Evolutionary conservation across 768 basidiomycete genomes (phyloP), one percentile per base, ranked within the genome.

Genomic region (Pisolithus microcarpus): DNA sequence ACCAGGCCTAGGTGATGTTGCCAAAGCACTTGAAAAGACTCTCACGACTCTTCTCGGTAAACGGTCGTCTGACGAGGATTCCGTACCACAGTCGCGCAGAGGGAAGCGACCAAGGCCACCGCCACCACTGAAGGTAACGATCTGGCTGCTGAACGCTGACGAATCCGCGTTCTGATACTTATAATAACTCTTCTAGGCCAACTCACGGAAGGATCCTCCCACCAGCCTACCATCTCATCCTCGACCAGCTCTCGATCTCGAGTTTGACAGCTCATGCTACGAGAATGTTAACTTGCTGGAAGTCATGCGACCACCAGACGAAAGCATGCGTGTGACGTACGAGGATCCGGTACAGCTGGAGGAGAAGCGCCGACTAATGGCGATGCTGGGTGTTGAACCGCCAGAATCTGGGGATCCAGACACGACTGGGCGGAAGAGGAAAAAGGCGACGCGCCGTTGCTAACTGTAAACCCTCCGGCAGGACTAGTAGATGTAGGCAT

Each of bases 21-120:
- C 81, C n/a, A 77, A 72, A 57, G 83, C 77, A 16, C 68, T 88
- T 19, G 78, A 85, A 54, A 82, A 87, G 56, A 84, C 79, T 53
- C 78, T 89, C 45, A 79, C 80, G 5, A 77, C 78, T 19, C 64
- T 88, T 50, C 69, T 90, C 15, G 87, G 86, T 8, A 90, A 91
- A 63, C 75, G 86, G 9, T 66, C 74, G 0, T 67, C 70, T 3
- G 75, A 74, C 10, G 72, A 73, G 3, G 74, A 75, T 44, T 66
- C 62, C 16, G 52, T 52, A 0, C 38, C 47, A 4, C 58, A 54
- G 11, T 55, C 53, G 2, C 55, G 50, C 43, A 63, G 60, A 46
- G 68, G 69, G 1, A 73, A 72, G 48, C 64, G 74, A 31, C 59
- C 68, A 10, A 60, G 74, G 11, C 75, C 72, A 1, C 65, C 65